Percentiles rank a stretch among this genome's conserved stretches.
Conservation (phyloP, 306 rosid genomes). For the Pyrus pyrifolia region DNA sequence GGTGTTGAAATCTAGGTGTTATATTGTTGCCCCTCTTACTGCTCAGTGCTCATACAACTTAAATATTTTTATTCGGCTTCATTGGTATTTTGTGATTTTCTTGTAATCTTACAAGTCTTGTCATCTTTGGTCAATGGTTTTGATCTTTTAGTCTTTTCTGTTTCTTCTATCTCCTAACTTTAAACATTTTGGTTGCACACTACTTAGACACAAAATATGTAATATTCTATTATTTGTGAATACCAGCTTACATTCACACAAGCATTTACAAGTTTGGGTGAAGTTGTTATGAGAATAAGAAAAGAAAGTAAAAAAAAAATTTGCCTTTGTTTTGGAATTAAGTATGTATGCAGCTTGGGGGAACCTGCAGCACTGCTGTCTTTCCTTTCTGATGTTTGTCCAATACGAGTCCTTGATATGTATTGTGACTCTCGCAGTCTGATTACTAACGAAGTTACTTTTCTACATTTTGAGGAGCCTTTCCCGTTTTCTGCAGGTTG, state of each 20-base stretch:
- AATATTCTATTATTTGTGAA: no score
- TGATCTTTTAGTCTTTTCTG: background rate
- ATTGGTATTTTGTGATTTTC: background rate
- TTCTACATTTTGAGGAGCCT: constrained; percentile 15
- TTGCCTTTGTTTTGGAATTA: background rate
- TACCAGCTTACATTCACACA: background rate
- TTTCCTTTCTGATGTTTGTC: background rate
- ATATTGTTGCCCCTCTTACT: background rate
- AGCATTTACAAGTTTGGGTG: background rate
- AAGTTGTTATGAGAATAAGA: background rate
- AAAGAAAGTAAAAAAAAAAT: background rate
- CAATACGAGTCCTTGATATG: background rate
- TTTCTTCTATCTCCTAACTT: background rate
- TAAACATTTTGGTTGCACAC: background rate
- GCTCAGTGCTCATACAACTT: background rate
- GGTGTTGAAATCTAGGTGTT: background rate
- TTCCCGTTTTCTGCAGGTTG: constrained; percentile 32
- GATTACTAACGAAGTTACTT: background rate
- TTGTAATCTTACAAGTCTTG: background rate
- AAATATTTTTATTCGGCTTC: background rate
- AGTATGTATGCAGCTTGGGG: background rate
- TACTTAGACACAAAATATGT: background rate
- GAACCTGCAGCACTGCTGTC: background rate
- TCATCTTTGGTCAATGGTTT: background rate
- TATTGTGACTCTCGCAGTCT: background rate